Conservation (phyloP, 208 protist genomes). For the Lotmaria passim region DNA sequence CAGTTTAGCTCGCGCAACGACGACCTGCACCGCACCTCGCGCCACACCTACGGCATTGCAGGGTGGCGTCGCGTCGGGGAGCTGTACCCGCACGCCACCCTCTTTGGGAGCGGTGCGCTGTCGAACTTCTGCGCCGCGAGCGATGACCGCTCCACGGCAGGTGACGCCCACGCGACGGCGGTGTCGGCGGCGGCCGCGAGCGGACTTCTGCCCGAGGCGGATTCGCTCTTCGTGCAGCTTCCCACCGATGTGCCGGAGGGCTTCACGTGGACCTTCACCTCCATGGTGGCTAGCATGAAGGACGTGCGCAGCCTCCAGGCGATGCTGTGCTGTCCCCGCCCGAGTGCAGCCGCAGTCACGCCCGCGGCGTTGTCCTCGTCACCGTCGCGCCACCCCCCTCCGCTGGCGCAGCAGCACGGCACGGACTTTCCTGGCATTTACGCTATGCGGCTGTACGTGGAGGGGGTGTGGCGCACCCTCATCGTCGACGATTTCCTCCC, state of each 20-base stretch:
- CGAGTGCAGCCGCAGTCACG: background rate
- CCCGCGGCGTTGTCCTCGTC: background rate
- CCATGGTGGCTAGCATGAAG: slow-evolving; percentile 42
- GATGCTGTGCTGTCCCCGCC: slow-evolving; percentile 24
- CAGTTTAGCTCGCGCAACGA: slow-evolving; percentile 73
- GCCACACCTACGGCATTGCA: slow-evolving; percentile 48
- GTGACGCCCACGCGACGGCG: slow-evolving; percentile 6
- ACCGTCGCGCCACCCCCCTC: background rate
- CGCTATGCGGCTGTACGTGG: slow-evolving; percentile 66
- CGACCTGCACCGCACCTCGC: slow-evolving; percentile 41
- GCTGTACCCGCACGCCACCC: slow-evolving; percentile 53
- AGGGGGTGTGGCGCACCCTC: slow-evolving; percentile 87
- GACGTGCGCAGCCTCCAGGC: slow-evolving; percentile 18
- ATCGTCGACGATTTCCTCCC: slow-evolving; percentile 90
- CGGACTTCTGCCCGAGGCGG: background rate
- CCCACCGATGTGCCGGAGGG: slow-evolving; percentile 33
- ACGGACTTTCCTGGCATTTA: slow-evolving; percentile 52
- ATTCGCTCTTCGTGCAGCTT: slow-evolving; percentile 20
- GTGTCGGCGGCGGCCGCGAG: background rate
- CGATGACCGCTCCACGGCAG: slow-evolving; percentile 30
- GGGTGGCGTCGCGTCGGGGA: slow-evolving; percentile 70
- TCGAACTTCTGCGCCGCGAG: slow-evolving; percentile 7
- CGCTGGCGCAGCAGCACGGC: slow-evolving; percentile 17
- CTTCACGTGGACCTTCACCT: slow-evolving; percentile 74
- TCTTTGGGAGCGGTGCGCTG: slow-evolving; percentile 42